These are phyloP conservation scores for Colletotrichum kahawae DNA, from an alignment of 2,329 filamentous ascomycete species.

Conservation along the genomic window DNA sequence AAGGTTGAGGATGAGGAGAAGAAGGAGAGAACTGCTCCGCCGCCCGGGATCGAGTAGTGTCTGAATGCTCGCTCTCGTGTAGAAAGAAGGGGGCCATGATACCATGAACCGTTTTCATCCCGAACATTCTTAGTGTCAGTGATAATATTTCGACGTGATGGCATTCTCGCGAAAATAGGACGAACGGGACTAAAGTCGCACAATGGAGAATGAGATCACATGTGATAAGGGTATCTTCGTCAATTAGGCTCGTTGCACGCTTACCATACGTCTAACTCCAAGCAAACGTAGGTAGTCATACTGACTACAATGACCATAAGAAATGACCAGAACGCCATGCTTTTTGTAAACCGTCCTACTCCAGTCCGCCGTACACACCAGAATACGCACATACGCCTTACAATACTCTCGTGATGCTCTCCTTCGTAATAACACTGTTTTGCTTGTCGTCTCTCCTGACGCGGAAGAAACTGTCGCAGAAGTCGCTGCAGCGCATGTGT, in stretches of 20 bases:
- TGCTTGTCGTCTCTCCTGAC: conserved; percentile 83
- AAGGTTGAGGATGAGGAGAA: not conserved
- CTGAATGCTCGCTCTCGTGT: not conserved
- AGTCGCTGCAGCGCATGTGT: conserved; percentile 93
- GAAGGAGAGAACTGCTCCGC: not conserved
- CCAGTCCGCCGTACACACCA: not conserved
- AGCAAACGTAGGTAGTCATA: no score
- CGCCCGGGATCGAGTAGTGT: not conserved
- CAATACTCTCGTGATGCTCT: conserved; percentile 60
- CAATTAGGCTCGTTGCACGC: not conserved
- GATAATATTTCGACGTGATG: not conserved
- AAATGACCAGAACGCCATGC: not conserved
- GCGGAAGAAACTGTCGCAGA: conserved; percentile 89
- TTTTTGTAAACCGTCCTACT: not conserved
- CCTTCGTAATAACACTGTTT: conserved; percentile 83
- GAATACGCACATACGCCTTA: conserved; percentile 22
- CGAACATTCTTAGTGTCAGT: not conserved
- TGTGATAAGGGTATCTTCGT: not conserved
- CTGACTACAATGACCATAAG: not conserved
- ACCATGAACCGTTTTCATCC: conserved; percentile 10
- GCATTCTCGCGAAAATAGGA: not conserved
- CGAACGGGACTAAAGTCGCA: not conserved
- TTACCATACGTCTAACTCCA: not conserved
- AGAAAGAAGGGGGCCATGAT: conserved; percentile 1
- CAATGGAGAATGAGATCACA: not conserved